Evolutionary conservation across 768 basidiomycete genomes (phyloP).

Genomic region (Clitopilus hobsonii): DNA sequence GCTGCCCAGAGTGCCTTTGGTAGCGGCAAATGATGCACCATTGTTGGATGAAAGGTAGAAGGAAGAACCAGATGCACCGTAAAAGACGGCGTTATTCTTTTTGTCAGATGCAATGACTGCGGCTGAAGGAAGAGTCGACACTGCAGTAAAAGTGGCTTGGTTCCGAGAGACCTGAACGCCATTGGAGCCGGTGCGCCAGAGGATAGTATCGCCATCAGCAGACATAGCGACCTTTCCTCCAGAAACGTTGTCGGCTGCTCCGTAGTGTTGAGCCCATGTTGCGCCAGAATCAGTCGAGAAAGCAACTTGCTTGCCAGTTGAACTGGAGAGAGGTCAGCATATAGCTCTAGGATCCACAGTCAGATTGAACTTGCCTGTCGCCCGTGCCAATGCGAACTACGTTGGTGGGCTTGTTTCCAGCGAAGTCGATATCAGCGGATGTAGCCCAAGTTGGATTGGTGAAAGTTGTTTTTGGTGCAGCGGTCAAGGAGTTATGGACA

Average conservation of each 20-base stretch:
- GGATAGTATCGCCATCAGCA: slow-evolving; percentile 51
- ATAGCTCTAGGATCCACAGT: background rate
- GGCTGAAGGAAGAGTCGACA: slow-evolving; percentile 45
- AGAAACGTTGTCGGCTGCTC: slow-evolving; percentile 43
- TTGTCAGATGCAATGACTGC: slow-evolving; percentile 64
- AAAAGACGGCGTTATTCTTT: slow-evolving; percentile 50
- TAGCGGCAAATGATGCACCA: slow-evolving; percentile 44
- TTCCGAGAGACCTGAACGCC: slow-evolving; percentile 52
- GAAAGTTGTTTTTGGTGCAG: slow-evolving; percentile 33
- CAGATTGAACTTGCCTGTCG: slow-evolving; percentile 25
- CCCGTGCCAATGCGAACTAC: slow-evolving; percentile 52
- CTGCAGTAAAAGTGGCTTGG: slow-evolving; percentile 41
- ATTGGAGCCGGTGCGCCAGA: slow-evolving; percentile 47
- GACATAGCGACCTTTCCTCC: slow-evolving; percentile 43
- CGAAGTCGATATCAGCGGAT: slow-evolving; percentile 46
- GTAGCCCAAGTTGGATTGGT: slow-evolving; percentile 45
- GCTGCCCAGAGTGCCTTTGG: slow-evolving; percentile 36
- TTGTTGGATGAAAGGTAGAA: slow-evolving; percentile 61
- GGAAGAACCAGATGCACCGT: slow-evolving; percentile 47
- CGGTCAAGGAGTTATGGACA: slow-evolving; percentile 37
- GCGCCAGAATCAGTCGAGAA: slow-evolving; percentile 49
- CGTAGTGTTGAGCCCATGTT: slow-evolving; percentile 54
- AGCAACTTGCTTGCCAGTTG: slow-evolving; percentile 50
- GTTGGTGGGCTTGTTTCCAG: slow-evolving; percentile 43
- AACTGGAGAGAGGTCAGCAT: slow-evolving; percentile 15